These are phyloP conservation scores for Fomitopsis pinicola DNA, from an alignment of 1,284 basidiomycete species.

Conservation along the genomic window DNA sequence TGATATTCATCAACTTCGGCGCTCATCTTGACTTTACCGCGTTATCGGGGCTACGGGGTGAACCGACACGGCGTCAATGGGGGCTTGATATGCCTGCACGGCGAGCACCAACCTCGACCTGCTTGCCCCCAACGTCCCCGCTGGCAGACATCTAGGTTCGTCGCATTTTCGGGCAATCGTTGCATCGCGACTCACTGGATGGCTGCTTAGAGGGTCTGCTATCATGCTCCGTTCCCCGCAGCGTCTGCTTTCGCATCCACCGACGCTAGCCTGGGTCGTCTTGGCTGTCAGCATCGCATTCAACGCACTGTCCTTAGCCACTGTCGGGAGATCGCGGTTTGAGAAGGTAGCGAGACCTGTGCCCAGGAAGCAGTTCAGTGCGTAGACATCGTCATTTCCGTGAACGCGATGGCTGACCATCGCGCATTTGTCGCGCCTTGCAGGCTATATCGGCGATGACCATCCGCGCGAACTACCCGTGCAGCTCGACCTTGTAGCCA, in stretches of 20 bases:
- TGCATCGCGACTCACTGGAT: too few relatives aligned
- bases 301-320: not conserved
- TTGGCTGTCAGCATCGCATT: not conserved
- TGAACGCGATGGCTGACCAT: not conserved
- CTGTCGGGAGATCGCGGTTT: not conserved
- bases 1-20: too few relatives aligned
- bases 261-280: not conserved
- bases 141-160: too few relatives aligned
- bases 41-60: too few relatives aligned
- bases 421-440: not conserved
- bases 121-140: too few relatives aligned
- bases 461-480: constrained; percentile 2
- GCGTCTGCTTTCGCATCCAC: not conserved
- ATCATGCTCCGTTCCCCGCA: not conserved
- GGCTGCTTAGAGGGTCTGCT: too few relatives aligned
- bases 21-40: too few relatives aligned
- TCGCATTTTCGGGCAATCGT: too few relatives aligned
- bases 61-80: too few relatives aligned
- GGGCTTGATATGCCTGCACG: too few relatives aligned
- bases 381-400: not conserved
- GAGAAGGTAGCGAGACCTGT: not conserved
- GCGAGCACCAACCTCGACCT: too few relatives aligned
- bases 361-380: not conserved
- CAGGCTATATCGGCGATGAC: constrained; percentile 1
- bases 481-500: constrained; percentile 9